Conservation (phyloP, 768 basidiomycete genomes). For the Clitopilus passeckerianus region DNA sequence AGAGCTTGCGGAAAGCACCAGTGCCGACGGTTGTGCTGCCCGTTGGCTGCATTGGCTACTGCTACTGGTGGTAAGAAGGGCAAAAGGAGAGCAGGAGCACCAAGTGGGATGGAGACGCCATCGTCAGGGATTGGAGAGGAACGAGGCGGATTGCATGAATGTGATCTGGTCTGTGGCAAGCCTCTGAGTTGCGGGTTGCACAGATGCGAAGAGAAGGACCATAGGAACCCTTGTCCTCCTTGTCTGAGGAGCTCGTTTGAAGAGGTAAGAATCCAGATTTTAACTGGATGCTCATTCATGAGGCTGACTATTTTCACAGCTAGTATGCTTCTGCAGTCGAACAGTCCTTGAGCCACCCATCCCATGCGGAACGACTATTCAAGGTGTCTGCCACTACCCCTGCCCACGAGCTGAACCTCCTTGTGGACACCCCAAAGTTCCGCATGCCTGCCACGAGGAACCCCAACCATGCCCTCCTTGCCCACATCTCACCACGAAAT, state of each 20-base stretch:
- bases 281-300: not conserved
- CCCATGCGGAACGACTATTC: slow-evolving; percentile 76
- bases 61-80: slow-evolving; percentile 42
- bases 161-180: slow-evolving; percentile 78
- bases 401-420: slow-evolving; percentile 63
- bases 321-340: slow-evolving; percentile 80
- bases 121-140: slow-evolving; percentile 44
- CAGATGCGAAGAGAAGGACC: slow-evolving; percentile 74
- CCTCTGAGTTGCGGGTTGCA: slow-evolving; percentile 73
- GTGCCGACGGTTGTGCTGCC: slow-evolving; percentile 84
- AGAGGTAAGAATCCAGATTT: slow-evolving; percentile 49
- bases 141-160: slow-evolving; percentile 71
- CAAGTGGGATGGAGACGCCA: slow-evolving; percentile 11
- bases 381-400: slow-evolving; percentile 59
- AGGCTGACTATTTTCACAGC: slow-evolving; percentile 26
- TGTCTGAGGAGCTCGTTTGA: slow-evolving; percentile 91
- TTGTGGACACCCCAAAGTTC: slow-evolving; percentile 79
- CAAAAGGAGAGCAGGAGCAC: slow-evolving; percentile 43
- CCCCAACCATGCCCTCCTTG: slow-evolving; percentile 77
- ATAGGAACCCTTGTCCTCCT: slow-evolving; percentile 73
- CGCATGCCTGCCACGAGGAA: slow-evolving; percentile 82
- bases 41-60: slow-evolving; percentile 62
- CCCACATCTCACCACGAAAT: slow-evolving; percentile 70
- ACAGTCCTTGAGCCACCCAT: slow-evolving; percentile 88
- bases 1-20: slow-evolving; percentile 85